Evolutionary conservation across 2,329 filamentous ascomycete genomes (phyloP).

Genomic region (Diaporthe sp.): DNA sequence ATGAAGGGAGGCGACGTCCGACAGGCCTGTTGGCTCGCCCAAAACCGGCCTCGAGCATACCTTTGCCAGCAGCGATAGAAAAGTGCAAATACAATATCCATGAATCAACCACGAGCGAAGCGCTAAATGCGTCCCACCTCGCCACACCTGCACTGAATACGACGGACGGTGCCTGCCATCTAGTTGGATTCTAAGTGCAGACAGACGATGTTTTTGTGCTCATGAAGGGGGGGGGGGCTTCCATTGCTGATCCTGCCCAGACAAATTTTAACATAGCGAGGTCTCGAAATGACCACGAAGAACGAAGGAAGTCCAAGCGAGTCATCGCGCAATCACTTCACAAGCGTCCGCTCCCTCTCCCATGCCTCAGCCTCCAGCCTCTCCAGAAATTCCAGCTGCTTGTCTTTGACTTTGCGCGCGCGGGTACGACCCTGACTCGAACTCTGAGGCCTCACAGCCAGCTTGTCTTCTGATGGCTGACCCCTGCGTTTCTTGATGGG

Average conservation of each 20-base stretch:
- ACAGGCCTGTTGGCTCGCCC: neutral
- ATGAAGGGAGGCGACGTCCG: too few species aligned
- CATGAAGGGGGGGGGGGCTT: too few species aligned
- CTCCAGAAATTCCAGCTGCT: neutral
- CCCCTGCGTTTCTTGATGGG: neutral
- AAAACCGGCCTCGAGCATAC: neutral
- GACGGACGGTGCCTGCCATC: too few species aligned
- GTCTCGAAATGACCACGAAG: neutral
- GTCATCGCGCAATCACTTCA: neutral
- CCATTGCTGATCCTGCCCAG: neutral
- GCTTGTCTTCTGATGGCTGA: neutral
- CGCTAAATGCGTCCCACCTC: too few species aligned
- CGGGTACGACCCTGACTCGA: neutral
- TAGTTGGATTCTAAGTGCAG: neutral
- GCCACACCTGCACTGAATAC: neutral
- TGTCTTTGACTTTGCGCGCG: neutral
- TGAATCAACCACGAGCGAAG: neutral
- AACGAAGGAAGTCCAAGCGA: neutral
- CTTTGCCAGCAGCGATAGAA: neutral
- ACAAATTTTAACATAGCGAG: neutral
- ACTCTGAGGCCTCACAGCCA: neutral
- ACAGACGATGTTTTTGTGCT: neutral
- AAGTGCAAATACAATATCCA: conserved; percentile 21
- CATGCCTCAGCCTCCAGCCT: neutral
- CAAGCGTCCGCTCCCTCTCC: neutral